Conservation (phyloP, 1,284 basidiomycete genomes). For the Ustilago esculenta region DNA sequence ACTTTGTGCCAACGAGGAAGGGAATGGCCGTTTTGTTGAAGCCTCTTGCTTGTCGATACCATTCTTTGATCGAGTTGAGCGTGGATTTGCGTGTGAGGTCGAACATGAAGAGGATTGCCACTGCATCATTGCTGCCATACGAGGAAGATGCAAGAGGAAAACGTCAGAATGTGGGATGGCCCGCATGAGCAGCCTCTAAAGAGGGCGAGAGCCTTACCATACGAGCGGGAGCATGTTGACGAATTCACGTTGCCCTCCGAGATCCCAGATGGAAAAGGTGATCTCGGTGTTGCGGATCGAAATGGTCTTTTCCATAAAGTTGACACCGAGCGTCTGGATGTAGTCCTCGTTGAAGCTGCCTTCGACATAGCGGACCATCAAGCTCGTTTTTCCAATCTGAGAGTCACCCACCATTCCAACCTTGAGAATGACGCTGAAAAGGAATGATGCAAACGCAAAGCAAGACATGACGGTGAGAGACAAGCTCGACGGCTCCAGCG, state of each 20-base stretch:
- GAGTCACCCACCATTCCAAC: slow-evolving; percentile 99
- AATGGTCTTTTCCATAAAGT: slow-evolving; percentile 99
- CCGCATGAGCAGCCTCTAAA: background rate
- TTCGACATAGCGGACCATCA: slow-evolving; percentile 83
- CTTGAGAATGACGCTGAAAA: slow-evolving; percentile 82
- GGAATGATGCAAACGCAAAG: background rate
- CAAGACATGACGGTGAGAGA: background rate
- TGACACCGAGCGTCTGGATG: slow-evolving; percentile 94
- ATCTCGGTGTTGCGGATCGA: slow-evolving; percentile 96
- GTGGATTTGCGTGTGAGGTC: slow-evolving; percentile 96
- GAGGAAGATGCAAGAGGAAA: too few species aligned
- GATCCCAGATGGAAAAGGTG: slow-evolving; percentile 99
- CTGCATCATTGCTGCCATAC: slow-evolving; percentile 84
- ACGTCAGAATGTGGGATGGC: too few species aligned
- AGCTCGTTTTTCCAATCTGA: slow-evolving; percentile 96
- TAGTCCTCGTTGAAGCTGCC: slow-evolving; percentile 81
- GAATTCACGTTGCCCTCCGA: slow-evolving; percentile 96
- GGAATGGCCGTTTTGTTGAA: slow-evolving; percentile 78
- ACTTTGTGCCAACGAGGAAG: slow-evolving; percentile 89
- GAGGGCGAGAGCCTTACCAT: slow-evolving; percentile 66
- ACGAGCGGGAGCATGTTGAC: slow-evolving; percentile 98
- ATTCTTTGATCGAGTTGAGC: slow-evolving; percentile 96
- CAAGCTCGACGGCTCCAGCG: too few species aligned
- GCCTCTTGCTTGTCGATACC: slow-evolving; percentile 96
- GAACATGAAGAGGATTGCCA: slow-evolving; percentile 99